Conservation (phyloP, 306 rosid genomes). For the Citrullus amarus region DNA sequence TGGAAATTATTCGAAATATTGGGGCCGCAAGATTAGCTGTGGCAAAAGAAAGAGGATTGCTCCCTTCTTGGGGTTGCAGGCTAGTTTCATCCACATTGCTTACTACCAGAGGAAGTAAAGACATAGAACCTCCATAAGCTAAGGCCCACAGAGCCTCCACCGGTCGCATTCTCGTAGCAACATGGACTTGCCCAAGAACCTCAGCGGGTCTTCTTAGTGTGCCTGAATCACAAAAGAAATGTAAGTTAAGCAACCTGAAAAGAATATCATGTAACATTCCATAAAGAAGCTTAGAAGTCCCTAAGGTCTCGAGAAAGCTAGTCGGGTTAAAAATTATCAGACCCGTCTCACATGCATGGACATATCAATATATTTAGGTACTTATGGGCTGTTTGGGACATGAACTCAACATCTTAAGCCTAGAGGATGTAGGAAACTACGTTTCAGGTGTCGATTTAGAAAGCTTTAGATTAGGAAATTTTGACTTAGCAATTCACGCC, state of each 20-base stretch:
- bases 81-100: conserved; percentile 52
- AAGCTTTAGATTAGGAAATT: neutral
- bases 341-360: neutral
- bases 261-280: conserved; percentile 13
- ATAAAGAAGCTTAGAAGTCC: neutral
- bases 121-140: conserved; percentile 89
- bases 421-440: neutral
- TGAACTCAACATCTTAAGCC: neutral
- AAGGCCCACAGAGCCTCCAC: conserved; percentile 90
- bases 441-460: neutral
- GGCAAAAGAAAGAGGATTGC: conserved; percentile 48
- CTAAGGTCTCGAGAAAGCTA: neutral
- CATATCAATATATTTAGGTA: neutral
- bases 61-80: conserved; percentile 65
- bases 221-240: conserved; percentile 43
- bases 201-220: conserved; percentile 86
- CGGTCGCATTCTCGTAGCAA: conserved; percentile 75
- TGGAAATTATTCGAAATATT: conserved; percentile 66
- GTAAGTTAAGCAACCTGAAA: conserved; percentile 9
- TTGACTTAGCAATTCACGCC: neutral
- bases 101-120: conserved; percentile 86
- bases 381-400: neutral
- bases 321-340: neutral
- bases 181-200: conserved; percentile 96
- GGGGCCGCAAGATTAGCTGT: conserved; percentile 77